Base-by-base conservation (phyloP, 148 eudicot species). In the Vaccinium macrocarpon region DNA sequence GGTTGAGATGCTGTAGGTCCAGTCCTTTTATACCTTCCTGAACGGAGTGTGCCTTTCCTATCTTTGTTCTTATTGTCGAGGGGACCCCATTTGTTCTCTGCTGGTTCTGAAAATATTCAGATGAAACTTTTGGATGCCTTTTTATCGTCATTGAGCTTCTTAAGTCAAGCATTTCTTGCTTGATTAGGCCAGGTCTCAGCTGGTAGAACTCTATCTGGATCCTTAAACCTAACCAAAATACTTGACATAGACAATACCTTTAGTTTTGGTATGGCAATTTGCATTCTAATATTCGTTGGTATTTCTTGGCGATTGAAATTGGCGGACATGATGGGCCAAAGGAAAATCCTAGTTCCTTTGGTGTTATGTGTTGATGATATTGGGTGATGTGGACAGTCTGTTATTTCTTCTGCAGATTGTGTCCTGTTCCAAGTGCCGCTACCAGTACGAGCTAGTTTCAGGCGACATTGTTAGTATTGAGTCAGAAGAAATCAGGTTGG, bases 401-500 rank as follows among this genome's bases (percentile, higher is more conserved):
- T 80, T 3, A 74, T 76, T 49, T 79, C 32, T 85, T 57, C 82
- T 85, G 85, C 92, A 97, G 99, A 79, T 93, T 81, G 97, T 91
- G 18, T 92, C 96, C 77, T 97, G 99, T 85, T 94, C 97, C 57
- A 92, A 93, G 86, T 97, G 99, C 88, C 96, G 99, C 76, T 97
- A 95, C 84, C 90, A 97, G 80, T 95, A 97, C 68, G 99, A 97
- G 91, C 93, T 97, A 83, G 86, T 95, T 88, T 97, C 99, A 32
- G 99, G 99, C 76, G 87, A 90, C 86, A 90, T 97, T 79, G 75
- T 85, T 23, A 85, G 84, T 70, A 93, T 97, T 71, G 91, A 91
- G 86, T 95, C 99, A 19, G 95, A 97, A 90, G 99, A 97, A 89
- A 92, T 97, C 88, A 97, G 99, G 99, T 97, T 89, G 82, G 91